Evolutionary conservation across 1,284 basidiomycete genomes (phyloP).

Genomic region (Psilocybe mexicana): DNA sequence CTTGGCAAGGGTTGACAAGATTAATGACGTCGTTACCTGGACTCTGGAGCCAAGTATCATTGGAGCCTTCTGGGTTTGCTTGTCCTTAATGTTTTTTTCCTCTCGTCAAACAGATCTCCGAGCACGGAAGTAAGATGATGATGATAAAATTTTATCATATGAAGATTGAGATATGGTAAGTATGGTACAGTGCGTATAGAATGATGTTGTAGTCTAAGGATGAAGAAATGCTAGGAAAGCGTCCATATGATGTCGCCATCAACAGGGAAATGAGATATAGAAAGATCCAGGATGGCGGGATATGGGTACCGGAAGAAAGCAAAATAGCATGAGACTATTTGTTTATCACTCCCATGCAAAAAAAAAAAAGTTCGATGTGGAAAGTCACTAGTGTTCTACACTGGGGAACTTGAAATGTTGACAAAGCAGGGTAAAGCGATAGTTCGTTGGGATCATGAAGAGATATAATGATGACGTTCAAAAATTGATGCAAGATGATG

Average conservation of each 20-base stretch:
- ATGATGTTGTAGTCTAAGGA: not conserved
- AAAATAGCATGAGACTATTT: not conserved
- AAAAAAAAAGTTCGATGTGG: not conserved
- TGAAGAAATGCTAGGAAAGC: not conserved
- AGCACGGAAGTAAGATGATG: no score
- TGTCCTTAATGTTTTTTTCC: no score
- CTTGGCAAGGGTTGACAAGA: no score
- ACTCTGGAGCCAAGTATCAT: no score
- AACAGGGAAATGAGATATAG: not conserved
- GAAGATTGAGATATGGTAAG: not conserved
- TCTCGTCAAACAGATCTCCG: no score
- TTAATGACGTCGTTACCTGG: no score
- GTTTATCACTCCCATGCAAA: not conserved
- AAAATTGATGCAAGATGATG: not conserved
- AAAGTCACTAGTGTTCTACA: not conserved
- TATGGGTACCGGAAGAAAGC: not conserved
- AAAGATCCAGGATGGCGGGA: not conserved
- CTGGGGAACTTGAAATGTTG: not conserved
- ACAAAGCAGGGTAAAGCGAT: not conserved
- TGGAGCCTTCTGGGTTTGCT: no score
- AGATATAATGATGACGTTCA: not conserved
- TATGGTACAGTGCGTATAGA: slow-evolving; percentile 3
- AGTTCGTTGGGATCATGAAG: not conserved
- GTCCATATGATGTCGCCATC: slow-evolving; percentile 1
- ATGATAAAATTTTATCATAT: not conserved